Evolutionary conservation across 2,329 filamentous ascomycete species (phyloP), one percentile per base, ranked within the genome.

Genomic region (Talaromyces sp.): DNA sequence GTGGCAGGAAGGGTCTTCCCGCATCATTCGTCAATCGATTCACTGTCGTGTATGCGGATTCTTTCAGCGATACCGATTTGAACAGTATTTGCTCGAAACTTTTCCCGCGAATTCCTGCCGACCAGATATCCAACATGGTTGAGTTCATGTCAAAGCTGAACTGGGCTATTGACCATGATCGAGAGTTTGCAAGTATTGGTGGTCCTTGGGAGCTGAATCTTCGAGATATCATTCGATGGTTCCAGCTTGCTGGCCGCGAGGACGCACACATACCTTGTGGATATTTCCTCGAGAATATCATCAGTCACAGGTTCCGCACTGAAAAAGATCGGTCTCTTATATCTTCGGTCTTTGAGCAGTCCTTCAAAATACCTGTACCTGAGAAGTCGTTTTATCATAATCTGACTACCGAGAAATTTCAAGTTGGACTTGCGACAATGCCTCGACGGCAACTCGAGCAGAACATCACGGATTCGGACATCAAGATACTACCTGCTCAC

Each of bases 1-100:
- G 95, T 68, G 95, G 95, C 10, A 87, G 95, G 70, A 99, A 99
- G 78, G 95, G 95, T 45, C 82, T 99, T 41, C 95, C 95, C 1
- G 91, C 90, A 65, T 98, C 95, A 0, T 99, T 99, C 72, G 95
- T 99, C 67, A 98, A 99, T 76, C 90, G 96, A 54, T 99, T 99
- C 76, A 95, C 96, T 43, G 94, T 99, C 19, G 96, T 99, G 0
- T 98, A 98, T 78, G 93, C 95, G 65, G 95, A 99, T 73, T 86
- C 93, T 4, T 95, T 99, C 75, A 90, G 85, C 16, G 83, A 90
- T 31, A 85, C 91, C 37, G 95, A 99, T 80, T 79, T 99, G 66
- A 84, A 89, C 66, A 81, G 90, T 56, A 98, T 99, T 68, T 96
- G 93, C 56, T 82, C 84, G 31, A 90, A 90, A 70, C 87, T 91